Base-by-base conservation (phyloP, 1,284 basidiomycete species). In the Cystobasidiaceae sp. region DNA sequence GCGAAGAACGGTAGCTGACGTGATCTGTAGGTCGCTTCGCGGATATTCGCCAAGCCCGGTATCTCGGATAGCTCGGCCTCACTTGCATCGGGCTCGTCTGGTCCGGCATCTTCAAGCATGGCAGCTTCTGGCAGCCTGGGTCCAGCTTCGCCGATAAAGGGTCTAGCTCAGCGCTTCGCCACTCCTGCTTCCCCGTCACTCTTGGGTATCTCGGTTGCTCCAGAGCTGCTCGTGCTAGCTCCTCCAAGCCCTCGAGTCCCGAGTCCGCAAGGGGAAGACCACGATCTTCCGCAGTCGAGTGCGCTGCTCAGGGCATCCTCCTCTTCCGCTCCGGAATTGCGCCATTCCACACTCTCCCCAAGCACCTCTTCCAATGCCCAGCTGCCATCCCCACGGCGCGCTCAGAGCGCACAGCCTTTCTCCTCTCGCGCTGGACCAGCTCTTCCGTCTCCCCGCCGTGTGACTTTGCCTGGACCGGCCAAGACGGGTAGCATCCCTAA, bases 231-330 rank as follows among this genome's bases (percentile, higher is more conserved):
- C 8, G 33, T 62, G 4, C 21, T 62, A 13, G 60, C 48, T 17
- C 48, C 58, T n/a, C 34, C 58, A 17, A 60, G 58, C 37, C 48
- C 60, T n/a, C n/a, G 19, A 56, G 54, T 13, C 54, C 54, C 19
- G 32, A 30, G 15, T 37, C 37, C 21, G 15, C 19, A 9, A 13
- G 27, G 2, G 41, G 21, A 5, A 17, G 23, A 46, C 13, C 45
- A 4, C n/a, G n/a, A n/a, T n/a, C n/a, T n/a, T n/a, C n/a, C n/a
- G n/a, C n/a, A n/a, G n/a, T n/a, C n/a, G n/a, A n/a, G n/a, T n/a
- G n/a, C n/a, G n/a, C n/a, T n/a, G n/a, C n/a, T n/a, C n/a, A n/a
- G n/a, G n/a, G n/a, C n/a, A n/a, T n/a, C n/a, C n/a, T n/a, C n/a
- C n/a, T n/a, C n/a, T n/a, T n/a, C n/a, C n/a, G n/a, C n/a, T n/a